Evolutionary conservation across 2,329 filamentous ascomycete species (phyloP).

Genomic region (Teratosphaeria zuluensis): DNA sequence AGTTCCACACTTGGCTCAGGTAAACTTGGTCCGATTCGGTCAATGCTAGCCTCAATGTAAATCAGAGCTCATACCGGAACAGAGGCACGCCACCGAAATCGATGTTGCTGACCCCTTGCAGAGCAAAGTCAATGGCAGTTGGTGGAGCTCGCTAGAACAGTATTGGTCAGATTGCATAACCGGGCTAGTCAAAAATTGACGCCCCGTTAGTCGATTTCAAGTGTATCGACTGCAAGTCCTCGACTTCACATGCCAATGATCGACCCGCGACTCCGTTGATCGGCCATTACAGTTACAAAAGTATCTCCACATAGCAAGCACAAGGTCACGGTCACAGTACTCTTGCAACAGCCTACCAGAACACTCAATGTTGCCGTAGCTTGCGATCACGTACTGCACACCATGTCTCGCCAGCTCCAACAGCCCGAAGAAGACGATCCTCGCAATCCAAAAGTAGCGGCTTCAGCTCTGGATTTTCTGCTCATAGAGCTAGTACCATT

Average conservation of each 20-base stretch:
- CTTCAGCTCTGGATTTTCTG: conserved; percentile 84
- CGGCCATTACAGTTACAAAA: neutral
- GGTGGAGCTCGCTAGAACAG: neutral
- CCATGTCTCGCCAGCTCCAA: conserved; percentile 4
- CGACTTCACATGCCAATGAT: neutral
- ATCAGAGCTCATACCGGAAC: neutral
- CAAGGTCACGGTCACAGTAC: neutral
- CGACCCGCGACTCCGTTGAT: neutral
- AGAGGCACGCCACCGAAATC: too few species aligned
- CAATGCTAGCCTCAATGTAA: too few species aligned
- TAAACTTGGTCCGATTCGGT: too few species aligned
- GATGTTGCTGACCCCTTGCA: neutral
- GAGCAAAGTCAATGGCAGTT: neutral
- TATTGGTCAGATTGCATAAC: neutral
- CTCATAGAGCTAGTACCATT: conserved; percentile 95
- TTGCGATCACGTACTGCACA: neutral
- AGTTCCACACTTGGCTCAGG: too few species aligned
- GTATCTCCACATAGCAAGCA: neutral
- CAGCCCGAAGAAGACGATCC: conserved; percentile 11
- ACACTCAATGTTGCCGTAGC: neutral
- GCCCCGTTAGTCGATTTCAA: neutral
- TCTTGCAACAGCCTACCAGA: neutral
- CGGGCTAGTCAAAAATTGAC: neutral
- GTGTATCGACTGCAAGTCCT: neutral
- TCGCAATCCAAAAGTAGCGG: conserved; percentile 44